A percentile compares a stretch with the other conserved stretches of the same genome.
phyloP scores from a whole-genome alignment of 2,329 filamentous ascomycete species.

The Ceratocystis cacaofunesta region DNA sequence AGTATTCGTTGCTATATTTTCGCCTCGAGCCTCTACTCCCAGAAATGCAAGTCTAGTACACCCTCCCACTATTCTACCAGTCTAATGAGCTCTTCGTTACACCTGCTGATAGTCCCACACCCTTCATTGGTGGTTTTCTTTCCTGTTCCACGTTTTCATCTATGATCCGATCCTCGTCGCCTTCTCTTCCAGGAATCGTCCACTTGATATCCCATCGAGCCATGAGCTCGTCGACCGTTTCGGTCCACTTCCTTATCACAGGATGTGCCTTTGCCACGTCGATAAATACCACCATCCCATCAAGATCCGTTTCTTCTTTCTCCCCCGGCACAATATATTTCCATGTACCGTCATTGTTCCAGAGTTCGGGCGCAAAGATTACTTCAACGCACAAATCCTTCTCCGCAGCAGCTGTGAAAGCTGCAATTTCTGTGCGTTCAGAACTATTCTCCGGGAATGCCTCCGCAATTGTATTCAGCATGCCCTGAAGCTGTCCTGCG shows the following conservation, averaged over 20 bases:
- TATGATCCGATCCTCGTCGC: conserved; percentile 23
- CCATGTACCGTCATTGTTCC: conserved; percentile 57
- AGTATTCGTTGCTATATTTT: neutral
- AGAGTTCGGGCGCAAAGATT: conserved; percentile 52
- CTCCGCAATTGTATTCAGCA: conserved; percentile 54
- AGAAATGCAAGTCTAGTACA: no score
- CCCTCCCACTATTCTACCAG: conserved; percentile 17
- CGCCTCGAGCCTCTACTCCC: no score
- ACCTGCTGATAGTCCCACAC: conserved; percentile 4
- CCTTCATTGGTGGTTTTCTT: conserved; percentile 25
- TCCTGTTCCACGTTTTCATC: conserved; percentile 24
- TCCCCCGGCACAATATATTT: conserved; percentile 37
- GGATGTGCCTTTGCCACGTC: conserved; percentile 56
- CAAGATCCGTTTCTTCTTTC: conserved; percentile 21
- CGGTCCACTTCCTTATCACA: conserved; percentile 42
- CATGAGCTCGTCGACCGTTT: conserved; percentile 9
- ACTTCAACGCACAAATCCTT: conserved; percentile 44
- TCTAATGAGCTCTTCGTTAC: conserved; percentile 19
- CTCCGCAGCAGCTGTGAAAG: conserved; percentile 35
- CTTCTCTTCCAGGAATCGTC: conserved; percentile 14
- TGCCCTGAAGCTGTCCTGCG: conserved; percentile 60
- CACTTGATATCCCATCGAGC: conserved; percentile 13
- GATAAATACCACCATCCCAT: conserved; percentile 36
- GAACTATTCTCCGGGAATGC: conserved; percentile 27
- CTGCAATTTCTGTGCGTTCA: conserved; percentile 20